Percentiles rank a stretch among this genome's conserved stretches.
These are phyloP conservation scores for Prosopis cineraria DNA, from an alignment of 306 rosid genomes.

Conservation along the genomic window DNA sequence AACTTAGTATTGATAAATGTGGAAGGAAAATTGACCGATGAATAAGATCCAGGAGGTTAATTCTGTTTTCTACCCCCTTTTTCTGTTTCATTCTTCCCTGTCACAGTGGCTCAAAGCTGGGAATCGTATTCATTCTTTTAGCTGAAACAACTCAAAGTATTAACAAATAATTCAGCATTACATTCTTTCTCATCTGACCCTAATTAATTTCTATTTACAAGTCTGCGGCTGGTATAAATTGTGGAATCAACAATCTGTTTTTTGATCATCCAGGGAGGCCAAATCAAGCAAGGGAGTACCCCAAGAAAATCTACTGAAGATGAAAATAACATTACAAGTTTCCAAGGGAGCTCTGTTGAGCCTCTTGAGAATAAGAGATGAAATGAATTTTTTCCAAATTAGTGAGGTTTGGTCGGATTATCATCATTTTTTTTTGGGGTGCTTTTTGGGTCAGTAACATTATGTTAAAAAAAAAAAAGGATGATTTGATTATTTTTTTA, in stretches of 20 bases:
- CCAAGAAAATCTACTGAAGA: conserved; percentile 57
- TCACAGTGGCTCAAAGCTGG: conserved; percentile 5
- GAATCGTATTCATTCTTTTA: neutral
- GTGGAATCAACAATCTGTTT: neutral
- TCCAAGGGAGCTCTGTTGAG: conserved; percentile 37
- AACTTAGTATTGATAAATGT: neutral
- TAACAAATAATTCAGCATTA: neutral
- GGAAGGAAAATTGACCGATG: neutral
- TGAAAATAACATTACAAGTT: conserved; percentile 39
- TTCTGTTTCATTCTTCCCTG: neutral
- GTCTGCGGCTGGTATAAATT: neutral
- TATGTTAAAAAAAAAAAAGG: neutral
- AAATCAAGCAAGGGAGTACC: conserved; percentile 58
- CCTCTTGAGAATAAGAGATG: conserved; percentile 34
- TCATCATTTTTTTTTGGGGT: neutral
- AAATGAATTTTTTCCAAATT: conserved; percentile 15
- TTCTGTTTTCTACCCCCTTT: neutral
- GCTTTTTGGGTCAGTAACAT: conserved; percentile 12
- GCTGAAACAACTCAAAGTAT: conserved; percentile 4
- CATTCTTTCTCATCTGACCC: neutral
- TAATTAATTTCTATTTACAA: neutral
- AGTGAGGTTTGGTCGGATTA: neutral
- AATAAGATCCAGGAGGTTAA: neutral
- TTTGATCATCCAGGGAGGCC: conserved; percentile 58
- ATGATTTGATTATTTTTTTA: neutral